Evolutionary conservation across 495 filamentous ascomycete genomes (phyloP).

Genomic region (Aspergillus avenaceus): DNA sequence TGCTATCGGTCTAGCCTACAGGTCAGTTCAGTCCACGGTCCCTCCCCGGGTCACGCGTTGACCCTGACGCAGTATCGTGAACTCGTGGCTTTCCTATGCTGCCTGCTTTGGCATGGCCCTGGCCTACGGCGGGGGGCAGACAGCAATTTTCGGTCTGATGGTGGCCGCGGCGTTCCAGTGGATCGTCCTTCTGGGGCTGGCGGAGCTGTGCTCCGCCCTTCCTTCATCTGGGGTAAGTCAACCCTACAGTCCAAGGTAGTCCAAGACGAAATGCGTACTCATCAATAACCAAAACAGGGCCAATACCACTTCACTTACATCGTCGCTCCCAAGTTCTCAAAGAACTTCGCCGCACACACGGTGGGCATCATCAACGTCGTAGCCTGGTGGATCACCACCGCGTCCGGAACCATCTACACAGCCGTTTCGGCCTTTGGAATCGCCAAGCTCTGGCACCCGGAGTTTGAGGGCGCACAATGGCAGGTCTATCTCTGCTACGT

Average conservation of each 20-base stretch:
- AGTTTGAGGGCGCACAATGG: constrained; percentile 19
- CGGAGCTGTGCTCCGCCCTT: constrained; percentile 21
- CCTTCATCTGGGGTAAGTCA: constrained; percentile 23
- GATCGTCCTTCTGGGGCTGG: constrained; percentile 23
- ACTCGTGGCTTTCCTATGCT: constrained; percentile 24
- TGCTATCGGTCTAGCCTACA: constrained; percentile 13
- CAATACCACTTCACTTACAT: constrained; percentile 32
- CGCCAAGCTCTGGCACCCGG: constrained; percentile 17
- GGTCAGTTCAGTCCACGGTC: constrained; percentile 3
- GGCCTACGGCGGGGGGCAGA: constrained; percentile 18
- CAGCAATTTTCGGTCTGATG: constrained; percentile 18
- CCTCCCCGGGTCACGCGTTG: not conserved
- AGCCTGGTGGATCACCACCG: constrained; percentile 24
- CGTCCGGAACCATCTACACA: constrained; percentile 11
- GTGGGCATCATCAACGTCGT: constrained; percentile 26
- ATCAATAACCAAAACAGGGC: constrained; percentile 19
- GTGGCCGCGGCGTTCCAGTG: constrained; percentile 18
- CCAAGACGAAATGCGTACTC: too few species aligned
- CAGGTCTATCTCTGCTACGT: constrained; percentile 24
- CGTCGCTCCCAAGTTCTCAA: constrained; percentile 18
- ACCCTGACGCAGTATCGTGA: constrained; percentile 17
- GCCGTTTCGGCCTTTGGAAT: constrained; percentile 20
- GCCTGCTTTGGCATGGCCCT: constrained; percentile 19
- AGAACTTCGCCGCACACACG: constrained; percentile 23
- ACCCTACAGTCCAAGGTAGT: too few species aligned